Percentiles rank a stretch among this genome's conserved stretches.
Evolutionary conservation across 495 filamentous ascomycete species (phyloP).

Genomic region (Annulohypoxylon maeteangense): DNA sequence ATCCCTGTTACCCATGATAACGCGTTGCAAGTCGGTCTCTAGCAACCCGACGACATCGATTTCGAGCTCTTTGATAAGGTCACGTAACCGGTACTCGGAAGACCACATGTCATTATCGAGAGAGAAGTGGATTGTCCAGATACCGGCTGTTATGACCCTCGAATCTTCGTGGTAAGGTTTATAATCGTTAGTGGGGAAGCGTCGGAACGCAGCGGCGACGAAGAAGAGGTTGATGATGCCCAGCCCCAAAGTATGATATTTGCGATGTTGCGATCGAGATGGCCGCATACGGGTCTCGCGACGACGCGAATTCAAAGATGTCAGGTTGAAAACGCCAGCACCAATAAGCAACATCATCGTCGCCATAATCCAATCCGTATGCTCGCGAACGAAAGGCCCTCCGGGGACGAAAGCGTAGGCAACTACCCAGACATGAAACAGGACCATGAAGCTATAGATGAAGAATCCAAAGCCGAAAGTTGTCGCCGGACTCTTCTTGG

Average conservation of each 20-base stretch:
- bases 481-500: conserved; percentile 75
- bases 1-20: conserved; percentile 99
- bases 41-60: conserved; percentile 94
- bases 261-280: conserved; percentile 52
- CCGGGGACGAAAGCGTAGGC: conserved; percentile 99
- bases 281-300: conserved; percentile 7
- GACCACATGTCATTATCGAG: conserved; percentile 99
- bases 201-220: conserved; percentile 83
- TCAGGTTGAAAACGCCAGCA: conserved; percentile 82
- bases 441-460: conserved; percentile 87
- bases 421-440: conserved; percentile 98
- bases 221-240: conserved; percentile 80
- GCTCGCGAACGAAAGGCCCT: conserved; percentile 90
- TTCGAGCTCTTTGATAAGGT: conserved; percentile 92
- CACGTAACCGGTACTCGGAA: conserved; percentile 91
- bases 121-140: conserved; percentile 99
- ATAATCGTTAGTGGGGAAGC: conserved; percentile 94
- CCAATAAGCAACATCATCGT: conserved; percentile 86
- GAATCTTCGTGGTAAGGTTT: conserved; percentile 87
- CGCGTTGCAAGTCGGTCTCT: conserved; percentile 93
- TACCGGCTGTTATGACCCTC: conserved; percentile 88
- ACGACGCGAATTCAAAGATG: conserved; percentile 54
- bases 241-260: conserved; percentile 63
- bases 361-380: conserved; percentile 94
- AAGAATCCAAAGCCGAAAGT: conserved; percentile 90